A percentile compares a stretch with the other conserved stretches of the same genome.
phyloP scores from a whole-genome alignment of 2,329 filamentous ascomycete species.

The Neofusicoccum laricinum region DNA sequence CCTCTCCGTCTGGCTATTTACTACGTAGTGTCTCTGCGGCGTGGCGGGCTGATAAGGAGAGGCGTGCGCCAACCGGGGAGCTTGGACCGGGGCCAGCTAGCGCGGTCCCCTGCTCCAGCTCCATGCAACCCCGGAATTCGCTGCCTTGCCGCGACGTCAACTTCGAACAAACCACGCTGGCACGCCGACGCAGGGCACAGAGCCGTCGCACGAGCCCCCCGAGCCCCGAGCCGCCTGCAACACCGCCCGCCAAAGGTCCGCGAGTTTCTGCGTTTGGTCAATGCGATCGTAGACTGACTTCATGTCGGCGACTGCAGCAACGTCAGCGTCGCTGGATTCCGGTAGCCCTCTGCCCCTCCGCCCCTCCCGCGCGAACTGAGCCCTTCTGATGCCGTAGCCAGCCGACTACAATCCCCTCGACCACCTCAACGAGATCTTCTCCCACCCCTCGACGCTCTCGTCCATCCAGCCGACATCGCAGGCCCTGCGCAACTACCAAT shows the following conservation, averaged over 20 bases:
- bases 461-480: conserved; percentile 73
- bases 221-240: not conserved
- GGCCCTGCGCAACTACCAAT: conserved; percentile 70
- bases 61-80: not conserved
- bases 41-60: not conserved
- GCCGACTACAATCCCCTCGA: conserved; percentile 89
- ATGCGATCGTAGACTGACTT: conserved; percentile 33
- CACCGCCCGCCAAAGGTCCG: conserved; percentile 1
- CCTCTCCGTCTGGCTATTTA: not conserved
- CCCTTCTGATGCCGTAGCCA: conserved; percentile 31
- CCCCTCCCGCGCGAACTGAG: not conserved
- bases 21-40: too few relatives aligned
- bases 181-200: not conserved
- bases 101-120: conserved; percentile 13
- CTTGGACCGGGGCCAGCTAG: conserved; percentile 1
- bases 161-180: conserved; percentile 2
- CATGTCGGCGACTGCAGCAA: conserved; percentile 31
- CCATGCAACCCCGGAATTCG: conserved; percentile 10
- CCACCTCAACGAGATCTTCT: conserved; percentile 91
- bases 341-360: conserved; percentile 25
- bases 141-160: conserved; percentile 9
- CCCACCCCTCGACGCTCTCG: conserved; percentile 78
- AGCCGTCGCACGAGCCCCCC: not conserved
- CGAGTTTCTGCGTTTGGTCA: conserved; percentile 22
- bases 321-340: conserved; percentile 37